These are phyloP conservation scores for Coffea eugenioides DNA, from an alignment of 257 asterid species.

Conservation along the genomic window DNA sequence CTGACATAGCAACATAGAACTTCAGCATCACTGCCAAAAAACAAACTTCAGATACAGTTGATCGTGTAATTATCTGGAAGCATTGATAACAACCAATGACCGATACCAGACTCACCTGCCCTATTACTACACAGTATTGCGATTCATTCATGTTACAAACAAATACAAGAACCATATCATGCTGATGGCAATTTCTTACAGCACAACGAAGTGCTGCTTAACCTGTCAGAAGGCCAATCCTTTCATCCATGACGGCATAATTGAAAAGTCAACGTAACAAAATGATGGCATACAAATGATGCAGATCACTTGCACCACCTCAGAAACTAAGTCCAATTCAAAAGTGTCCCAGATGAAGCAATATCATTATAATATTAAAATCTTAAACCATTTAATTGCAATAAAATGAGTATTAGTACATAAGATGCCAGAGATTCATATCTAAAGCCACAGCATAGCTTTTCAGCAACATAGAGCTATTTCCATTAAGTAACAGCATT, in stretches of 20 bases:
- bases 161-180: neutral
- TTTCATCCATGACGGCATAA: neutral
- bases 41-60: too few species aligned
- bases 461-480: neutral
- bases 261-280: neutral
- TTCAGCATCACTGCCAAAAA: neutral
- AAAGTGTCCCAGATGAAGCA: neutral
- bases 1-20: neutral
- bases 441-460: neutral
- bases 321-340: neutral
- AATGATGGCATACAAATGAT: neutral
- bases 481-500: neutral
- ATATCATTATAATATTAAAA: neutral
- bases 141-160: neutral
- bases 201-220: neutral
- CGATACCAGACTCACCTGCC: neutral
- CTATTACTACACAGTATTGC: neutral
- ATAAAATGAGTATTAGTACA: neutral
- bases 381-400: neutral
- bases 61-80: neutral
- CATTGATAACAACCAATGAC: neutral
- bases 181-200: neutral
- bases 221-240: neutral
- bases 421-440: neutral
- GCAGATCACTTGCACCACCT: neutral